These are phyloP conservation scores for Ascoidea tarda DNA, from an alignment of 805 yeast genomes.

Conservation along the genomic window DNA sequence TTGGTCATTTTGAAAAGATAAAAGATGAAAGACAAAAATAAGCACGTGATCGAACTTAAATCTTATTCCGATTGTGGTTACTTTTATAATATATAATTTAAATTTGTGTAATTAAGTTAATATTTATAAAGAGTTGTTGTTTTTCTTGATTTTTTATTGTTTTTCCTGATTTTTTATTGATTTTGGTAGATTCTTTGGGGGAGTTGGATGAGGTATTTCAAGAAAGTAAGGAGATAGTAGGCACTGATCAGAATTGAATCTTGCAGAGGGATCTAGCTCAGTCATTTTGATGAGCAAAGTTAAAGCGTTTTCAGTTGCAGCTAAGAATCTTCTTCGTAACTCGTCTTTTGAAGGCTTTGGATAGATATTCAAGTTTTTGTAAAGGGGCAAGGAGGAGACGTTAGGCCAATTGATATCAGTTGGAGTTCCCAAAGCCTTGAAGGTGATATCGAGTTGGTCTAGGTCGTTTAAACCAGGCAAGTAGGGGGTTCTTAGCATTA, in stretches of 20 bases:
- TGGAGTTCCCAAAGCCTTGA: conserved; percentile 92
- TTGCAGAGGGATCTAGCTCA: conserved; percentile 59
- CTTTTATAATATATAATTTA: too few species aligned
- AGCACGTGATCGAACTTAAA: too few species aligned
- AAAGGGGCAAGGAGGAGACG: conserved; percentile 65
- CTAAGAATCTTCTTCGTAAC: conserved; percentile 69
- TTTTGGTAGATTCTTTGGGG: conserved; percentile 49
- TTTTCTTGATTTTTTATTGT: too few species aligned
- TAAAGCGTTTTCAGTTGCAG: conserved; percentile 78
- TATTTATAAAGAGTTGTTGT: too few species aligned
- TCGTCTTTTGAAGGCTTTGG: conserved; percentile 79
- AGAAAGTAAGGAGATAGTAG: conserved; percentile 52
- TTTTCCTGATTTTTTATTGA: conserved; percentile 2
- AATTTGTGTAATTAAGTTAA: too few species aligned
- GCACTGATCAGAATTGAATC: conserved; percentile 54
- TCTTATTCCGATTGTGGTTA: too few species aligned
- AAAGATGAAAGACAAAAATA: too few species aligned
- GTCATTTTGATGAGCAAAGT: conserved; percentile 64
- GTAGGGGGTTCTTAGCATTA: conserved; percentile 91
- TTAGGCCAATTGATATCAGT: conserved; percentile 88
- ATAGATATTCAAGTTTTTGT: conserved; percentile 57
- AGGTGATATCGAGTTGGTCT: conserved; percentile 88
- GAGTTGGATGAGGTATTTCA: conserved; percentile 66
- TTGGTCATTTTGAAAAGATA: too few species aligned
- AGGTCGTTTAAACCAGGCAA: conserved; percentile 84